These are phyloP conservation scores for Quercus robur DNA, from an alignment of 306 rosid genomes.

Conservation along the genomic window DNA sequence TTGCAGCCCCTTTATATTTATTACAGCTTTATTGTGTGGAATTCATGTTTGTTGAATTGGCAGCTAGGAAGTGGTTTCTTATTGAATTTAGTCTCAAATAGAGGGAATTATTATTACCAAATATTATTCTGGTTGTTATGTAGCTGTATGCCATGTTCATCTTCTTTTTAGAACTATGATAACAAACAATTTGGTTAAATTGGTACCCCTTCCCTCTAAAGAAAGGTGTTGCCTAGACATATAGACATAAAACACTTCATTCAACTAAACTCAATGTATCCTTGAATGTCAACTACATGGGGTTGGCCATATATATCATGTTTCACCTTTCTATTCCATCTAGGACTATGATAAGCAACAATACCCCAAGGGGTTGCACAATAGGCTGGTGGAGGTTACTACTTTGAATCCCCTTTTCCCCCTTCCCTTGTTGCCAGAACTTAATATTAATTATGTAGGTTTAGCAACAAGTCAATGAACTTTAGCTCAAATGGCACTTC, in stretches of 20 bases:
- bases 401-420: too few species aligned
- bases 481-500: too few species aligned
- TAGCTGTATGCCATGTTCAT: background rate
- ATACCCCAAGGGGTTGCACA: too few species aligned
- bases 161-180: background rate
- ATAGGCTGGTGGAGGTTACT: too few species aligned
- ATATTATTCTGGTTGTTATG: constrained; percentile 1
- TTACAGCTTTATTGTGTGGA: background rate
- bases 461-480: too few species aligned
- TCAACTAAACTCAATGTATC: background rate
- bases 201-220: constrained; percentile 1
- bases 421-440: too few species aligned
- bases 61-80: background rate
- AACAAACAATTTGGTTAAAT: background rate
- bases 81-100: background rate
- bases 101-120: background rate
- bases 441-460: too few species aligned
- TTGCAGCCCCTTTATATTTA: background rate
- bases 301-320: background rate
- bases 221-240: background rate
- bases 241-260: background rate
- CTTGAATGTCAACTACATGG: background rate
- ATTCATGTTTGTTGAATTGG: background rate
- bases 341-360: background rate
- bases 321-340: constrained; percentile 6